phyloP scores from a whole-genome alignment of 768 basidiomycete species.

The Tubosaeta sp. region DNA sequence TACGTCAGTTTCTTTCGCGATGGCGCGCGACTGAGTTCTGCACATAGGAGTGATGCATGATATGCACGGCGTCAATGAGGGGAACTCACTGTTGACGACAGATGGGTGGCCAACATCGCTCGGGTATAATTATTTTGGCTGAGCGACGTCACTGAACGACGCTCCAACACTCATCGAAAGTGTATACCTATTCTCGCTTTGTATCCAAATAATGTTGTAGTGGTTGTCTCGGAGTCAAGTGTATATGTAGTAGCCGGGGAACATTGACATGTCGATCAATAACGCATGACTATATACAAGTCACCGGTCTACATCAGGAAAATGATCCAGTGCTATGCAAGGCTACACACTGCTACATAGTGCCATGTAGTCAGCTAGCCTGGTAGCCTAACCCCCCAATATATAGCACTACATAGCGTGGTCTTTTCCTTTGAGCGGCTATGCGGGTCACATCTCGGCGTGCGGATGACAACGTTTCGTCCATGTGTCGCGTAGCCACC shows the following conservation, averaged over 20 bases:
- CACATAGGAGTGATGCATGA: slow-evolving; percentile 49
- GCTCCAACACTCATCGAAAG: background rate
- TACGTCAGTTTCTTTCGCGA: slow-evolving; percentile 29
- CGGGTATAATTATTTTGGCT: slow-evolving; percentile 48
- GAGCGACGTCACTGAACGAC: background rate
- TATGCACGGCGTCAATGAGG: slow-evolving; percentile 51
- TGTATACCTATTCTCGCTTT: slow-evolving; percentile 1
- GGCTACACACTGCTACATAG: too few species aligned
- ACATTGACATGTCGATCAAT: too few species aligned
- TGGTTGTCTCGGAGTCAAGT: background rate
- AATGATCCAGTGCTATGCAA: too few species aligned
- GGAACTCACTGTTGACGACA: slow-evolving; percentile 48
- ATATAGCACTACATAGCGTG: too few species aligned
- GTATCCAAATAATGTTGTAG: background rate
- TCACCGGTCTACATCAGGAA: too few species aligned
- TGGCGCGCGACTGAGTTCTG: background rate
- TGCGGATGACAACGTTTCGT: too few species aligned
- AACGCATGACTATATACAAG: too few species aligned
- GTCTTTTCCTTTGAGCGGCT: too few species aligned
- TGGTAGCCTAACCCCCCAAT: too few species aligned
- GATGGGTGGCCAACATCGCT: slow-evolving; percentile 51
- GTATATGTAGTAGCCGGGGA: background rate
- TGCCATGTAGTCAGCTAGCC: too few species aligned
- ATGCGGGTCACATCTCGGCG: too few species aligned
- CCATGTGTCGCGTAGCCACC: too few species aligned